These are phyloP conservation scores for Conringia planisiliqua DNA, from an alignment of 345 rosid species.

Conservation along the genomic window DNA sequence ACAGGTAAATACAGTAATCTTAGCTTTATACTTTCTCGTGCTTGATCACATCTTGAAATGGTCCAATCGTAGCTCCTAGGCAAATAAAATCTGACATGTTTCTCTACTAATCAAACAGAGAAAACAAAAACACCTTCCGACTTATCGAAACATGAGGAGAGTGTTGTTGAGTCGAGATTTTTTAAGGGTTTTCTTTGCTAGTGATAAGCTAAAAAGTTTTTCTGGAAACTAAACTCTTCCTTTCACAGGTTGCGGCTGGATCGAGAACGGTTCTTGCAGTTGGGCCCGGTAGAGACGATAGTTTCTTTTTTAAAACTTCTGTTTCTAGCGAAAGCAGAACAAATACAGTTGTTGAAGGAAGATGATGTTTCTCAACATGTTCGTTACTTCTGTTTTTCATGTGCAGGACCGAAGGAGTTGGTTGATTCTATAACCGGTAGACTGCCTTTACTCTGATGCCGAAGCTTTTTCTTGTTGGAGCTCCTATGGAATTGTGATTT, in stretches of 20 bases:
- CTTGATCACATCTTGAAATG: not conserved
- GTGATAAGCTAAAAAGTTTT: not conserved
- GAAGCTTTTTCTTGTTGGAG: not conserved
- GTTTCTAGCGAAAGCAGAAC: slow-evolving; percentile 1
- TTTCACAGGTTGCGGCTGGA: slow-evolving; percentile 69
- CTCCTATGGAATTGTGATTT: slow-evolving; percentile 3
- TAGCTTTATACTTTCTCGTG: not conserved
- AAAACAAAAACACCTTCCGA: not conserved
- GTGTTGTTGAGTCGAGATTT: not conserved
- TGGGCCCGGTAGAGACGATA: slow-evolving; percentile 65
- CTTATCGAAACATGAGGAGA: not conserved
- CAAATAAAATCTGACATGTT: not conserved
- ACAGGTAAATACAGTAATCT: slow-evolving; percentile 42
- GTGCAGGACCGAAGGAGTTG: slow-evolving; percentile 59
- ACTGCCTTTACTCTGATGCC: slow-evolving; percentile 55
- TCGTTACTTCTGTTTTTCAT: not conserved
- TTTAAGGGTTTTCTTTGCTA: not conserved
- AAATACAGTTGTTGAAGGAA: not conserved
- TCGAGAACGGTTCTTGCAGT: slow-evolving; percentile 86
- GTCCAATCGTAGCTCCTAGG: not conserved
- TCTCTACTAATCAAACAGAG: slow-evolving; percentile 4
- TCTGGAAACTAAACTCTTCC: slow-evolving; percentile 8
- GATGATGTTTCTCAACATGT: not conserved
- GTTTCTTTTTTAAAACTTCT: not conserved
- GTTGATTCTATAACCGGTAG: slow-evolving; percentile 76